Percentiles rank a stretch among this genome's conserved stretches.
These are phyloP conservation scores for Odontarrhena argentea DNA, from an alignment of 345 rosid species.

Conservation along the genomic window DNA sequence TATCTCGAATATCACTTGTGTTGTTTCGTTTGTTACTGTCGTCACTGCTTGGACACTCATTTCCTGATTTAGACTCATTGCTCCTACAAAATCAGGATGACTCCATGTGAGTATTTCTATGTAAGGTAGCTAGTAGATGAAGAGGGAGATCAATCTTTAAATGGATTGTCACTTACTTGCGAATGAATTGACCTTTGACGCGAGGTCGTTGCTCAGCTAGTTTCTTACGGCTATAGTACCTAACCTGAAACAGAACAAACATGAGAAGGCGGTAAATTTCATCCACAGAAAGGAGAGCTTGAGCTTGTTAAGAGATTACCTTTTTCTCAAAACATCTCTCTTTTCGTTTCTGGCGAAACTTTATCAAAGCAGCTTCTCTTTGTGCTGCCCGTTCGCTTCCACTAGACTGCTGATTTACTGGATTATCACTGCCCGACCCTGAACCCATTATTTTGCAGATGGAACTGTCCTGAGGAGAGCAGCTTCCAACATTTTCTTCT, in stretches of 20 bases:
- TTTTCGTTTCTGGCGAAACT: slow-evolving; percentile 79
- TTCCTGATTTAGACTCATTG: slow-evolving; percentile 39
- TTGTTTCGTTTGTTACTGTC: slow-evolving; percentile 5
- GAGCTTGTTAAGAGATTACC: slow-evolving; percentile 45
- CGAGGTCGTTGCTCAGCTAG: slow-evolving; percentile 70
- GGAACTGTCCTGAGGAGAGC: slow-evolving; percentile 56
- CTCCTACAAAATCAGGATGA: slow-evolving; percentile 35
- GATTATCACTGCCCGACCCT: slow-evolving; percentile 42
- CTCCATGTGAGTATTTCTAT: background rate
- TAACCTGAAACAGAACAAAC: slow-evolving; percentile 51
- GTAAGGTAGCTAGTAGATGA: background rate
- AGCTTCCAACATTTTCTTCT: slow-evolving; percentile 57
- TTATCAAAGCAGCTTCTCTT: slow-evolving; percentile 66
- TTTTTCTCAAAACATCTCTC: slow-evolving; percentile 76
- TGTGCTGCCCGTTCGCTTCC: slow-evolving; percentile 47
- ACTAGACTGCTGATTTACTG: slow-evolving; percentile 54
- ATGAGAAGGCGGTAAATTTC: slow-evolving; percentile 8
- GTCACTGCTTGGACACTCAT: slow-evolving; percentile 45
- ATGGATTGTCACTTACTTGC: slow-evolving; percentile 40
- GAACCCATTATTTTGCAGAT: slow-evolving; percentile 55
- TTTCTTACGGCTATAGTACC: slow-evolving; percentile 65
- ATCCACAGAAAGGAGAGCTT: slow-evolving; percentile 4
- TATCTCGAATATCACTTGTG: background rate
- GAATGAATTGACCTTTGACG: slow-evolving; percentile 63
- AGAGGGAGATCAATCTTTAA: background rate